Percentiles rank a stretch among this genome's conserved stretches.
phyloP scores from a whole-genome alignment of 2,329 filamentous ascomycete species.

The Hymenoscyphus scutula region DNA sequence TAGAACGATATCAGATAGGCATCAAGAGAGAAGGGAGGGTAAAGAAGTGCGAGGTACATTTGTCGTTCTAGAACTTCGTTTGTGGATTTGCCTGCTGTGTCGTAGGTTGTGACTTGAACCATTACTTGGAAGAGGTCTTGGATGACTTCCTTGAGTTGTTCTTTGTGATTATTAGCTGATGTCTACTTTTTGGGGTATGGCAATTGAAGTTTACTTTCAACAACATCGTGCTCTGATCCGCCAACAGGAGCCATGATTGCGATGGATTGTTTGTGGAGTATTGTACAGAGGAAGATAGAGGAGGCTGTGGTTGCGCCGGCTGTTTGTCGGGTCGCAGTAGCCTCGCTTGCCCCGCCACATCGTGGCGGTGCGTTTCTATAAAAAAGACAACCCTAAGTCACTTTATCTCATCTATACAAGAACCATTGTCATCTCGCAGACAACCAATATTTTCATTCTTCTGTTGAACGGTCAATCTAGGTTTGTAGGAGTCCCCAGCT shows the following conservation, averaged over 20 bases:
- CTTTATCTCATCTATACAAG: too few species aligned
- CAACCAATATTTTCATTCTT: background rate
- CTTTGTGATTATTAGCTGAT: constrained; percentile 36
- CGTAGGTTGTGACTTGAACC: constrained; percentile 62
- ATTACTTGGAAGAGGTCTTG: constrained; percentile 63
- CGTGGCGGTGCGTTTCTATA: too few species aligned
- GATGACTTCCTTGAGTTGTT: constrained; percentile 60
- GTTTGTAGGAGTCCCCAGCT: background rate
- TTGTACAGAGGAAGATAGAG: background rate
- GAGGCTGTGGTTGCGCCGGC: constrained; percentile 5
- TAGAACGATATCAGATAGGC: background rate
- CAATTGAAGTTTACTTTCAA: constrained; percentile 36
- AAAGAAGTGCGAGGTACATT: constrained; percentile 39
- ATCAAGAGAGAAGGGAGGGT: constrained; percentile 35
- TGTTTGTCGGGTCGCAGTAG: background rate
- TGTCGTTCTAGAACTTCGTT: constrained; percentile 56
- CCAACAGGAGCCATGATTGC: constrained; percentile 38
- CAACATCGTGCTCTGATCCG: constrained; percentile 37
- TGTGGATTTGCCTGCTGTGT: constrained; percentile 47
- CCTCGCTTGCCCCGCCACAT: too few species aligned
- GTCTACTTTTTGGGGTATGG: background rate
- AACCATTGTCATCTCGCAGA: too few species aligned
- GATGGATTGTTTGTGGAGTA: background rate
- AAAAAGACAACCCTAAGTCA: too few species aligned
- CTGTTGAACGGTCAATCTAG: background rate